Conservation (phyloP, 2,329 filamentous ascomycete genomes). For the Venturia oleaginea region DNA sequence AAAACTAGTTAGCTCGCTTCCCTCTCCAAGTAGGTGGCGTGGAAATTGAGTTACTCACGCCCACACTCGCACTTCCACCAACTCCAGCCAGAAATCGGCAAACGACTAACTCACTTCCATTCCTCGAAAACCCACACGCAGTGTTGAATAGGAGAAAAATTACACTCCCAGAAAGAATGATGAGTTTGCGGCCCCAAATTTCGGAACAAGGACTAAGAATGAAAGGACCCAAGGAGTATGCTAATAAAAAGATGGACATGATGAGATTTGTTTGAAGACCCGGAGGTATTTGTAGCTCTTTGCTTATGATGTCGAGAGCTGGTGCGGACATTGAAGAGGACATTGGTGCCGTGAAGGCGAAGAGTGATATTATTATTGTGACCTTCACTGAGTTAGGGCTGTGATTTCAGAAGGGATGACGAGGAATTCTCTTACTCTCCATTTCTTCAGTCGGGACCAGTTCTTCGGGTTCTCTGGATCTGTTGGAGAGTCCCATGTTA, state of each 20-base stretch:
- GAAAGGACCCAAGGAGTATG: constrained; percentile 30
- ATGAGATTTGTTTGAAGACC: constrained; percentile 25
- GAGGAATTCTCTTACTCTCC: constrained; percentile 27
- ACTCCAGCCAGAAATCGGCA: constrained; percentile 29
- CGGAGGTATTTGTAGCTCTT: constrained; percentile 26
- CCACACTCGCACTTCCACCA: constrained; percentile 28
- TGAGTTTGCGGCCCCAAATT: constrained; percentile 27
- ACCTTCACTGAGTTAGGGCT: background rate
- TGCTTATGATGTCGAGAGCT: constrained; percentile 23
- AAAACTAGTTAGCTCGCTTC: constrained; percentile 27
- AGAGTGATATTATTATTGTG: constrained; percentile 32
- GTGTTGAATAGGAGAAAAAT: constrained; percentile 31
- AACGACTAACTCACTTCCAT: constrained; percentile 23
- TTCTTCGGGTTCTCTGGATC: constrained; percentile 40
- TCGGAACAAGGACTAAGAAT: constrained; percentile 27
- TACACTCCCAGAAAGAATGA: constrained; percentile 29
- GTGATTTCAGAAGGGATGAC: too few relatives aligned
- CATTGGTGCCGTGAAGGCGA: constrained; percentile 31
- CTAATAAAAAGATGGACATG: constrained; percentile 31
- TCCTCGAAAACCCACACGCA: constrained; percentile 30
- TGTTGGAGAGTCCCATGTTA: constrained; percentile 36
- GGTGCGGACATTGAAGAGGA: constrained; percentile 32
- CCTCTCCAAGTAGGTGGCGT: background rate
- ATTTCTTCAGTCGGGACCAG: constrained; percentile 34
- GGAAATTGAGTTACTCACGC: constrained; percentile 25